These are phyloP conservation scores for Medakamo hakoo DNA, from an alignment of 139 green algal species.

Conservation along the genomic window DNA sequence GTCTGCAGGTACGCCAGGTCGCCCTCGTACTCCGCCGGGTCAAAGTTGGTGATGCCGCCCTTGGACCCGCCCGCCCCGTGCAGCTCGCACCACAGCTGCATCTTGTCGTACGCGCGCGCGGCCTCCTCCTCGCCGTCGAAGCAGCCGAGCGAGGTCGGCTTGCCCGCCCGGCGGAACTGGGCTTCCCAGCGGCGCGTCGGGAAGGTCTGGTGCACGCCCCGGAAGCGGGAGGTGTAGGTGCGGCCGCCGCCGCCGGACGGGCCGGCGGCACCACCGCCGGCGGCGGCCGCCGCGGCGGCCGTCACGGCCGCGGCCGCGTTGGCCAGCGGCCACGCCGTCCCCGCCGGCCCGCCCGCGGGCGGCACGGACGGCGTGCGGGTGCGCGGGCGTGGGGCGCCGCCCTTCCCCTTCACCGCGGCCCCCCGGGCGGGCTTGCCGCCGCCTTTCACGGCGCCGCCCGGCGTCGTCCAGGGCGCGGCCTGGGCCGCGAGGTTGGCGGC, in stretches of 20 bases:
- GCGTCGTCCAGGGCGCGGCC: too few species aligned
- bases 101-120: conserved; percentile 76
- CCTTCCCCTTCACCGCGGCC: too few species aligned
- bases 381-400: too few species aligned
- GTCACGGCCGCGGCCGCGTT: neutral
- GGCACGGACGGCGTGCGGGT: too few species aligned
- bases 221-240: conserved; percentile 64
- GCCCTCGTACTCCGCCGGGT: conserved; percentile 56
- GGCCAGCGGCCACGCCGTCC: neutral
- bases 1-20: conserved; percentile 48
- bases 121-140: conserved; percentile 75
- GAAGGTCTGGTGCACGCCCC: conserved; percentile 82
- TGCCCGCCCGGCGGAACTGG: conserved; percentile 59
- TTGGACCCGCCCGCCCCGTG: conserved; percentile 53
- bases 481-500: too few species aligned
- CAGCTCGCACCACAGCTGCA: conserved; percentile 89
- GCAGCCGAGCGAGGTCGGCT: conserved; percentile 67
- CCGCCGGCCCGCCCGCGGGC: too few species aligned
- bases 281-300: too few species aligned
- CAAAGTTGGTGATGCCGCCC: conserved; percentile 77
- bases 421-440: too few species aligned
- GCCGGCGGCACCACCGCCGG: too few species aligned
- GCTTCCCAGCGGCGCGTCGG: conserved; percentile 77
- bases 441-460: too few species aligned
- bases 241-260: conserved; percentile 13